Percentiles rank a stretch among this genome's conserved stretches.
These are phyloP conservation scores for Mycena floridula DNA, from an alignment of 768 basidiomycete genomes.

Conservation along the genomic window DNA sequence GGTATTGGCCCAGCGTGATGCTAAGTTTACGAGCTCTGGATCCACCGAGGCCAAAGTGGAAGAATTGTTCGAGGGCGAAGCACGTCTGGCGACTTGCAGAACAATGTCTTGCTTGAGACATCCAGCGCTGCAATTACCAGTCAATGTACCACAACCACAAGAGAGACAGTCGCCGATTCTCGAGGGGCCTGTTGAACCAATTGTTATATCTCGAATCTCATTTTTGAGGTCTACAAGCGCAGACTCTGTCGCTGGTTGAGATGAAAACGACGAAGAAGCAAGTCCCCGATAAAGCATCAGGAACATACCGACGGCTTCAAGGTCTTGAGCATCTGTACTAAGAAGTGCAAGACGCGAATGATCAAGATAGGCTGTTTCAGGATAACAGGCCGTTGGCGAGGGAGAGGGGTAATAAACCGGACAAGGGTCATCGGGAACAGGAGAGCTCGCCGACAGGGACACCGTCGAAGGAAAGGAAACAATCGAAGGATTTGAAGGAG, in stretches of 20 bases:
- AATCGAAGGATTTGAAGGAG: too few relatives aligned
- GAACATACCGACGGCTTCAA: conserved; percentile 73
- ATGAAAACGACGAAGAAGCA: conserved; percentile 39
- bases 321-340: conserved; percentile 68
- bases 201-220: conserved; percentile 63
- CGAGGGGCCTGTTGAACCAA: conserved; percentile 35
- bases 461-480: too few relatives aligned
- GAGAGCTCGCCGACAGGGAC: too few relatives aligned
- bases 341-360: conserved; percentile 59
- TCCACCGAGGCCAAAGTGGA: conserved; percentile 34
- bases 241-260: conserved; percentile 28
- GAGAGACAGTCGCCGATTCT: conserved; percentile 58
- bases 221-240: conserved; percentile 59
- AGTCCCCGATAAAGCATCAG: conserved; percentile 77
- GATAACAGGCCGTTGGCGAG: conserved; percentile 36
- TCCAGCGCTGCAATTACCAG: conserved; percentile 49
- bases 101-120: conserved; percentile 58
- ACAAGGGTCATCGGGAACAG: too few relatives aligned
- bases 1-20: conserved; percentile 65
- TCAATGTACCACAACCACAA: conserved; percentile 15
- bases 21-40: conserved; percentile 47
- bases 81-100: conserved; percentile 71
- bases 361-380: conserved; percentile 82
- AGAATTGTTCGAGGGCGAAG: conserved; percentile 21
- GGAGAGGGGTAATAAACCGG: too few relatives aligned